Percentiles rank a stretch among this genome's conserved stretches.
phyloP scores from a whole-genome alignment of 257 asterid species.

The Capsicum pubescens region DNA sequence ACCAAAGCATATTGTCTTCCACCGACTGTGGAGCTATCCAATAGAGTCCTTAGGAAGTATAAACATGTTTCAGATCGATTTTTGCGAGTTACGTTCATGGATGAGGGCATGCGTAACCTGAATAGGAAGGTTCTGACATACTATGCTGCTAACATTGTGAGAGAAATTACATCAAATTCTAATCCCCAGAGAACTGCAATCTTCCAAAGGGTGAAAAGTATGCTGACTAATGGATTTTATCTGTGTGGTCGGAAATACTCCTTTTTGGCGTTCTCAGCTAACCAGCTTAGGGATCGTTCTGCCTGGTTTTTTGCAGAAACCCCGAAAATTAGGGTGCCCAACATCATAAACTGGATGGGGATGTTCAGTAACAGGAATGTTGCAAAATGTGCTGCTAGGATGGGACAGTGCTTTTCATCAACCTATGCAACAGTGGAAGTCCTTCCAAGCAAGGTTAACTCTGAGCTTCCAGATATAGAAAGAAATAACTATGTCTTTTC shows the following conservation, averaged over 20 bases:
- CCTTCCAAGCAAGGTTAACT: conserved; percentile 47
- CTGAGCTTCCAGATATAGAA: conserved; percentile 53
- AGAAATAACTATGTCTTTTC: conserved; percentile 76
- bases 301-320: conserved; percentile 97
- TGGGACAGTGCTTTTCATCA: conserved; percentile 97
- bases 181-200: conserved; percentile 64
- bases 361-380: conserved; percentile 59
- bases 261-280: conserved; percentile 88
- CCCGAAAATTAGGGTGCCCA: conserved; percentile 37
- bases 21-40: conserved; percentile 84
- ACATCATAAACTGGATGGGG: conserved; percentile 85
- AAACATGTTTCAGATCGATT: conserved; percentile 67
- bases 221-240: conserved; percentile 57
- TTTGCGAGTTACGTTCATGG: conserved; percentile 89
- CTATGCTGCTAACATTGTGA: conserved; percentile 61
- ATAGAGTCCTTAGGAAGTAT: conserved; percentile 77
- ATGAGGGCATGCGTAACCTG: conserved; percentile 81
- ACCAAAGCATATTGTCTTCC: conserved; percentile 85
- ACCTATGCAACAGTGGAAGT: conserved; percentile 92
- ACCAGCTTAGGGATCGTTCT: conserved; percentile 86
- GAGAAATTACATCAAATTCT: conserved; percentile 50
- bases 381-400: conserved; percentile 92
- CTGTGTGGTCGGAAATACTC: conserved; percentile 78
- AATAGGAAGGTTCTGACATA: conserved; percentile 62
- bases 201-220: conserved; percentile 69